Evolutionary conservation across 148 eudicot species (phyloP), one percentile per base, ranked within the genome.

Genomic region (Rhododendron simsii): DNA sequence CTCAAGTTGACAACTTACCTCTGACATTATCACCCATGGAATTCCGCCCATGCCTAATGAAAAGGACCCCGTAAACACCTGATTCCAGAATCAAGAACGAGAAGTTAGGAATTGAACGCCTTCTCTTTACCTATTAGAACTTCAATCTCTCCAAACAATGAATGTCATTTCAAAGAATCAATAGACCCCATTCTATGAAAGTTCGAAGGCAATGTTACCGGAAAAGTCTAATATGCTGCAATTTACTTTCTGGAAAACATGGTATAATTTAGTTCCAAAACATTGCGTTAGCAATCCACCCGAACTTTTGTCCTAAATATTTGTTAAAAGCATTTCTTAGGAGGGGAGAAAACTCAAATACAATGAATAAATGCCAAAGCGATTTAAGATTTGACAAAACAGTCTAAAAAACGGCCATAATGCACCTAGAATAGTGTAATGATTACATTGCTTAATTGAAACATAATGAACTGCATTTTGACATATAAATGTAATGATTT

Each of bases 21-120:
- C 99, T 13, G 99, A 95, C 99, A 97, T 97, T 51, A 97, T 93
- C 77, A 95, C 94, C 95, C 95, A 96, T 61, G 98, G 98, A 82
- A 95, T 90, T 16, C 93, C 98, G 80, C 98, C 98, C 96, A 96
- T 90, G 83, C 98, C 98, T 26, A 95, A 78, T 21, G 99, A 95
- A 89, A 93, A 95, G 23, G 95, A 92, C 86, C 91, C 95, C 0
- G 90, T 53, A 87, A 93, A 95, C 78, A 92, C 55, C 99, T 97
- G 92, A 21, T 87, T 84, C 50, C 78, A 73, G 18, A 63, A 73
- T 48, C 79, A 74, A 88, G 37, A 28, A 78, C 30, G 48, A 76
- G 69, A 77, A 59, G 21, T 55, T 44, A 39, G 69, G 39, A 37
- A 80, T 23, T 71, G 15, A 71, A 48, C 61, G 74, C 39, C 33